phyloP scores from a whole-genome alignment of 495 filamentous ascomycete genomes.

The Jackrogersella multiformis region DNA sequence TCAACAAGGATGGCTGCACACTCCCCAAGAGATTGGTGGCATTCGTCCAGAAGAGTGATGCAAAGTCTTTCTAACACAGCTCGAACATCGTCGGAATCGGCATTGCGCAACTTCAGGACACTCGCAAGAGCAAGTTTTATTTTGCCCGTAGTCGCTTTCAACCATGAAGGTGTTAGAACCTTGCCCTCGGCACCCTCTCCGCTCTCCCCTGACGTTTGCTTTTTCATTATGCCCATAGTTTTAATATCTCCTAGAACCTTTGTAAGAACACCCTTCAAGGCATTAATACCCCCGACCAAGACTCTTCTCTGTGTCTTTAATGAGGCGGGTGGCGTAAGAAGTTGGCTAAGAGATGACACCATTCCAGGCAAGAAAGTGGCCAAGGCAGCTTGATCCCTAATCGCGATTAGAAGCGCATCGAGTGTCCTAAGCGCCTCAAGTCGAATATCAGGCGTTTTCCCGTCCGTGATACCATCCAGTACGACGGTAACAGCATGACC shows the following conservation, averaged over 20 bases:
- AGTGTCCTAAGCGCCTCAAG: conserved; percentile 71
- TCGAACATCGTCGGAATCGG: conserved; percentile 76
- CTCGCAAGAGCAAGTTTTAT: conserved; percentile 86
- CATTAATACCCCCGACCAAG: conserved; percentile 67
- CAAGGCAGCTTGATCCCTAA: conserved; percentile 75
- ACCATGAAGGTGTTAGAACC: conserved; percentile 70
- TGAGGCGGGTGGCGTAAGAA: conserved; percentile 73
- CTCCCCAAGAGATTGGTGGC: conserved; percentile 74
- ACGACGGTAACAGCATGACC: conserved; percentile 85
- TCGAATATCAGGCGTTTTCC: conserved; percentile 69
- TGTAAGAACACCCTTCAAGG: conserved; percentile 68
- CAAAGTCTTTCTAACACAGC: conserved; percentile 74
- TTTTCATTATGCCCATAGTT: conserved; percentile 53
- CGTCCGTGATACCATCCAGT: conserved; percentile 72
- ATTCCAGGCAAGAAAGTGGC: conserved; percentile 89
- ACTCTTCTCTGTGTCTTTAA: conserved; percentile 71
- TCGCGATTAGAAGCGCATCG: conserved; percentile 65
- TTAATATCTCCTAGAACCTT: conserved; percentile 71
- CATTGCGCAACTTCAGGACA: conserved; percentile 77
- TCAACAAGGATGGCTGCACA: conserved; percentile 79
- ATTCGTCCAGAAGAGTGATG: conserved; percentile 76
- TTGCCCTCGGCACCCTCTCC: conserved; percentile 34
- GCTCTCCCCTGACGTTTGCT: conserved; percentile 28
- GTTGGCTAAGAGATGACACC: conserved; percentile 80
- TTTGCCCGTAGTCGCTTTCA: conserved; percentile 81